Evolutionary conservation across 495 filamentous ascomycete genomes (phyloP).

Genomic region (Podospora pseudopauciseta): DNA sequence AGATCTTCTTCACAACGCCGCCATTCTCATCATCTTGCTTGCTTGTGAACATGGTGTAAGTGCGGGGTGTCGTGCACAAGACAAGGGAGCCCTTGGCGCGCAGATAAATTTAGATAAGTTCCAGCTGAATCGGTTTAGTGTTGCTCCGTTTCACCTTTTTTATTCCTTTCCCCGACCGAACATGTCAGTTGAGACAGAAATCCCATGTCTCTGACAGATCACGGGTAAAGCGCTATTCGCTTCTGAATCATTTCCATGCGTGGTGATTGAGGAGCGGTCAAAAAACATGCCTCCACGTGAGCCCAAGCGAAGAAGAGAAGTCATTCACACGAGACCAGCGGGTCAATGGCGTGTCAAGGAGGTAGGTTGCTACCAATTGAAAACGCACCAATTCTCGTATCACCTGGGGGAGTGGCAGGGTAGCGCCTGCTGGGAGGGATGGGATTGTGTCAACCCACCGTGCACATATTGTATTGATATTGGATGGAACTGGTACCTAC

Average conservation of each 20-base stretch:
- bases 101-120: constrained; percentile 1
- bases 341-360: background rate
- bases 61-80: background rate
- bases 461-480: background rate
- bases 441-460: background rate
- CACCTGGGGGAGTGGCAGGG: background rate
- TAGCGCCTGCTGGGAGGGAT: background rate
- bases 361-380: background rate
- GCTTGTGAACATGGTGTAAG: background rate
- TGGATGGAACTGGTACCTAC: background rate
- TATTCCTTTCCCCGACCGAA: background rate
- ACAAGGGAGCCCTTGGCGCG: constrained; percentile 2
- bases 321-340: background rate
- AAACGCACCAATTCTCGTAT: background rate
- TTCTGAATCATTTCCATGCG: background rate
- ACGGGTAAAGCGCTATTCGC: background rate
- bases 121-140: constrained; percentile 3
- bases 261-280: background rate
- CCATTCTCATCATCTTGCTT: background rate
- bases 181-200: background rate
- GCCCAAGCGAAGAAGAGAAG: background rate
- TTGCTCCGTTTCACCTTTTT: background rate
- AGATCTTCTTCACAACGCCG: background rate
- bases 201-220: background rate
- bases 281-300: background rate